A percentile compares a stretch with the other conserved stretches of the same genome.
These are phyloP conservation scores for Cyberlindnera meyerae DNA, from an alignment of 805 yeast species.

Conservation along the genomic window DNA sequence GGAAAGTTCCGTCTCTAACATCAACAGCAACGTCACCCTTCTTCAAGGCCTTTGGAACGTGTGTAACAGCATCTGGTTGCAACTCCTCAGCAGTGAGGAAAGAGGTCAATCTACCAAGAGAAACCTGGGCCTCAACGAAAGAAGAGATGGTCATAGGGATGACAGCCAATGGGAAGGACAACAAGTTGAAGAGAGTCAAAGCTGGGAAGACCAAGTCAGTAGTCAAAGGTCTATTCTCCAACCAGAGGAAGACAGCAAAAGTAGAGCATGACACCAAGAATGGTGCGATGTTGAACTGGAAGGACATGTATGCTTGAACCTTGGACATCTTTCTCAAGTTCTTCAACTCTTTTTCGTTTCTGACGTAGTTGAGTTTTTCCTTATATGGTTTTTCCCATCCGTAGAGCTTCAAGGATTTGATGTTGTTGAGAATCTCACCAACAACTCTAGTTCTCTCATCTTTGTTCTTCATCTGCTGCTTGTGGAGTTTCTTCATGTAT, in stretches of 20 bases:
- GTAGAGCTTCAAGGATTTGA: constrained; percentile 87
- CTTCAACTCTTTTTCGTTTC: constrained; percentile 81
- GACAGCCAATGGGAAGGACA: constrained; percentile 87
- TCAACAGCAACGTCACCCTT: constrained; percentile 65
- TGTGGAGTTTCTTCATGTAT: constrained; percentile 67
- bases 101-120: constrained; percentile 64
- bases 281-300: constrained; percentile 84
- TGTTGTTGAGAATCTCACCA: constrained; percentile 83
- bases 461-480: constrained; percentile 80
- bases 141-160: constrained; percentile 87
- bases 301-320: constrained; percentile 62
- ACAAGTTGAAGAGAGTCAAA: constrained; percentile 76
- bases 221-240: constrained; percentile 60
- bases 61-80: constrained; percentile 69
- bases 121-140: constrained; percentile 84
- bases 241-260: constrained; percentile 70
- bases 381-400: constrained; percentile 93
- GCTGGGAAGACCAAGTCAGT: constrained; percentile 94
- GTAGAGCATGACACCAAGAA: constrained; percentile 85
- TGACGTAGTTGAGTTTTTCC: constrained; percentile 66
- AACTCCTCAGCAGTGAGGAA: constrained; percentile 76
- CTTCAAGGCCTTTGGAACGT: constrained; percentile 41
- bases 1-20: constrained; percentile 62
- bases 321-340: constrained; percentile 72
- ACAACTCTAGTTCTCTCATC: constrained; percentile 89